These are phyloP conservation scores for Coffea canephora DNA, from an alignment of 257 asterid species.

Conservation along the genomic window DNA sequence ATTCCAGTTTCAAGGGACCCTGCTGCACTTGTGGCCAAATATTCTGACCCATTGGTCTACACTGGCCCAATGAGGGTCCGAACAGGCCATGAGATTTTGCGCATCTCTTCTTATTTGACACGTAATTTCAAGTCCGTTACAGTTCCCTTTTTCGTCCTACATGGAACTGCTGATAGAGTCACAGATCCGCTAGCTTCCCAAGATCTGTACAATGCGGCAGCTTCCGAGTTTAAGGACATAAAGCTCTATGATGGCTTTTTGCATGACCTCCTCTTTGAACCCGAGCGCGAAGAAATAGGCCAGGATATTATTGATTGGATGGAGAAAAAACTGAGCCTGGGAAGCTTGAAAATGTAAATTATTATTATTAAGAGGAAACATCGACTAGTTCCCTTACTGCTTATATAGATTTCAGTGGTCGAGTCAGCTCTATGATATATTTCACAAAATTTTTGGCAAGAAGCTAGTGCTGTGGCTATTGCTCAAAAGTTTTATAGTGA, in stretches of 20 bases:
- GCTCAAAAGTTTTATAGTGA: background rate
- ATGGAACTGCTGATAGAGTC: constrained; percentile 93
- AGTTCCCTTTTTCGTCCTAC: constrained; percentile 95
- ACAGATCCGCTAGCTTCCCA: constrained; percentile 96
- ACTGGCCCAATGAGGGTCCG: constrained; percentile 95
- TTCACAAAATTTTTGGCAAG: background rate
- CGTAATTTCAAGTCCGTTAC: constrained; percentile 68
- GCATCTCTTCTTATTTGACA: constrained; percentile 72
- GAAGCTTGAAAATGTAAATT: constrained; percentile 21
- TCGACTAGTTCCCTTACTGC: background rate
- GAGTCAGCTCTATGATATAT: constrained; percentile 3
- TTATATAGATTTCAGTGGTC: constrained; percentile 2
- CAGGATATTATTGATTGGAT: constrained; percentile 95
- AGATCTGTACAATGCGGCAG: constrained; percentile 84
- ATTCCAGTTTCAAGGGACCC: constrained; percentile 97
- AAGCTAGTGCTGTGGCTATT: background rate
- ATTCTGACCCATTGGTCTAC: constrained; percentile 95
- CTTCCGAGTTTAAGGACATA: constrained; percentile 78
- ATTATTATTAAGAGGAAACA: constrained; percentile 22
- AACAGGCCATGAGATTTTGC: constrained; percentile 94
- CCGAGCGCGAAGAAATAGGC: constrained; percentile 88
- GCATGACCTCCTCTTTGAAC: constrained; percentile 96
- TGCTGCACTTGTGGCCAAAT: constrained; percentile 75
- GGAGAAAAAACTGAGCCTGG: constrained; percentile 49
- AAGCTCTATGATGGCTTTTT: constrained; percentile 85